Evolutionary conservation across 768 basidiomycete genomes (phyloP).

Genomic region (Trametes villosa): DNA sequence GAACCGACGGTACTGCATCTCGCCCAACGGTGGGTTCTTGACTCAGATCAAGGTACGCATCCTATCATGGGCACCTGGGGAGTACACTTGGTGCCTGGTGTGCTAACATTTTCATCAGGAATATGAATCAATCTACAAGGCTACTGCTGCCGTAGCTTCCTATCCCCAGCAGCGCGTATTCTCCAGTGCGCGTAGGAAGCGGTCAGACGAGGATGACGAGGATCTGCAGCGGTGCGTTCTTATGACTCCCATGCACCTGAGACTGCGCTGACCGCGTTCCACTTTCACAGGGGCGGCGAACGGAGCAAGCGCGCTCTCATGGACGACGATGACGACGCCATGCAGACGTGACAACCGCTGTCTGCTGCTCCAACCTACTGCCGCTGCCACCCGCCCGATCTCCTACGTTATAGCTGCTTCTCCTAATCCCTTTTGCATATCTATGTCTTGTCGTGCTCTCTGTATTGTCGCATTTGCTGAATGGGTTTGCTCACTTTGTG

Average conservation of each 20-base stretch:
- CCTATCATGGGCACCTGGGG: too few species aligned
- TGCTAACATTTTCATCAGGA: constrained; percentile 55
- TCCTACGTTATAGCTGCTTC: constrained; percentile 15
- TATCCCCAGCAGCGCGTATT: constrained; percentile 51
- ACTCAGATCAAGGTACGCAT: constrained; percentile 95
- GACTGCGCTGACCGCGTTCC: not conserved
- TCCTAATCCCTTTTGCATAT: constrained; percentile 7
- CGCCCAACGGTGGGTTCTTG: constrained; percentile 89
- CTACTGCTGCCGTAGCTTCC: constrained; percentile 67
- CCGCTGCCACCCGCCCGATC: too few species aligned
- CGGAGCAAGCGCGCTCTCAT: constrained; percentile 46
- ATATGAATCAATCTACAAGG: constrained; percentile 91
- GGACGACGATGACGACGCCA: constrained; percentile 35
- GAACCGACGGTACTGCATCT: constrained; percentile 91
- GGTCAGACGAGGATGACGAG: constrained; percentile 71
- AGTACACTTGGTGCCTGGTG: too few species aligned
- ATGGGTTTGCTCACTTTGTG: constrained; percentile 1
- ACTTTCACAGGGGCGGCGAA: constrained; percentile 42
- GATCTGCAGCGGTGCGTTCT: constrained; percentile 43
- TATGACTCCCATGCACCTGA: too few species aligned
- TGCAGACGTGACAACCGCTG: constrained; percentile 27
- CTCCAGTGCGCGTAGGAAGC: constrained; percentile 64
- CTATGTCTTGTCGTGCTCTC: constrained; percentile 13
- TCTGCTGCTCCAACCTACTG: too few species aligned
- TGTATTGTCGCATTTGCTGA: constrained; percentile 16